Conservation (phyloP, 2,329 filamentous ascomycete genomes). For the Herpotrichia juniperi region DNA sequence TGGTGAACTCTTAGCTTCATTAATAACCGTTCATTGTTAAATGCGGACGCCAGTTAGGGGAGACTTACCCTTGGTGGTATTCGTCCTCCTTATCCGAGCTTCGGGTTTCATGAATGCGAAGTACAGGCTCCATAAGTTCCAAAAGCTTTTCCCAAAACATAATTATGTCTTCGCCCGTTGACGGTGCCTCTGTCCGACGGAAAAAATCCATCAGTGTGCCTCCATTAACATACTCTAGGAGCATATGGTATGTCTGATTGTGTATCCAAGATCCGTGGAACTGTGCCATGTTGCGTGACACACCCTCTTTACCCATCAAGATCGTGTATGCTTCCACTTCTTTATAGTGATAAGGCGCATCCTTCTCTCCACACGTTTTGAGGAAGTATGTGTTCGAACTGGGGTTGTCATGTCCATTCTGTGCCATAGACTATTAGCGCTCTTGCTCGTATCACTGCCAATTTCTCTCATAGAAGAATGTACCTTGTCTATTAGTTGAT, state of each 20-base stretch:
- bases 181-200: constrained; percentile 25
- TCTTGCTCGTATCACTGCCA: not conserved
- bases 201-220: constrained; percentile 42
- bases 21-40: not conserved
- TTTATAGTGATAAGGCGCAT: constrained; percentile 14
- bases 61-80: constrained; percentile 10
- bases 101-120: constrained; percentile 27
- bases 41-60: not conserved
- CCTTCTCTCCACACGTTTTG: constrained; percentile 16
- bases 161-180: constrained; percentile 24
- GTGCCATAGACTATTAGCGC: not conserved
- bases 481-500: constrained; percentile 8
- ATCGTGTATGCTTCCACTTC: constrained; percentile 18
- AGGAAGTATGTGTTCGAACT: constrained; percentile 17
- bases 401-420: not conserved
- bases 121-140: constrained; percentile 32
- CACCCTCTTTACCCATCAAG: constrained; percentile 3
- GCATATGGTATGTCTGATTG: constrained; percentile 31
- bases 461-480: not conserved
- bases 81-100: not conserved
- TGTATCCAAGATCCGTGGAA: constrained; percentile 27
- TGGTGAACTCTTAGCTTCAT: constrained; percentile 43
- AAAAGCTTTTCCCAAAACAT: constrained; percentile 41
- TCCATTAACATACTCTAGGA: constrained; percentile 44
- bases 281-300: constrained; percentile 7